A percentile compares a stretch with the other conserved stretches of the same genome.
phyloP scores from a whole-genome alignment of 768 basidiomycete genomes.

The Naematelia encephala region DNA sequence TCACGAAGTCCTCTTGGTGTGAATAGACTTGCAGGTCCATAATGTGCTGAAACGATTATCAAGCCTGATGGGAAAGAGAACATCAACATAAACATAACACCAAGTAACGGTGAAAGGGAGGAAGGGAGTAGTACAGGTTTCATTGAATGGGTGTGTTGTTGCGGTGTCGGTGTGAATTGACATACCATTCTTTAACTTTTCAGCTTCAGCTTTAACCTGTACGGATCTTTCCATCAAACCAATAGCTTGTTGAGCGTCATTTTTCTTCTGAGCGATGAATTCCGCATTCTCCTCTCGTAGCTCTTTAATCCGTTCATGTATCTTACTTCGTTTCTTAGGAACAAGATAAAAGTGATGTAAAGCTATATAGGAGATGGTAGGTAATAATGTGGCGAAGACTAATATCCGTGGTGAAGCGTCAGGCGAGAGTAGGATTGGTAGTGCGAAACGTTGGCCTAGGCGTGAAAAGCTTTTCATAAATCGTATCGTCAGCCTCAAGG shows the following conservation, averaged over 20 bases:
- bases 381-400: slow-evolving; percentile 46
- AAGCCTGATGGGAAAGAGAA: slow-evolving; percentile 58
- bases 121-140: too few species aligned
- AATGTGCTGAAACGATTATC: slow-evolving; percentile 70
- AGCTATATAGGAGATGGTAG: slow-evolving; percentile 46
- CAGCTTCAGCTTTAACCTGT: slow-evolving; percentile 61
- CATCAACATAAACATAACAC: too few species aligned
- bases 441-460: slow-evolving; percentile 50
- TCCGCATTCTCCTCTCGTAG: slow-evolving; percentile 64
- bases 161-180: too few species aligned
- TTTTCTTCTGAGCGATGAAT: slow-evolving; percentile 62
- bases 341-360: slow-evolving; percentile 50
- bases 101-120: too few species aligned
- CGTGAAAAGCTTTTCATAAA: slow-evolving; percentile 43
- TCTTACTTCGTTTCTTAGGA: slow-evolving; percentile 42
- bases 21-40: slow-evolving; percentile 57
- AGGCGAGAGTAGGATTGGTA: slow-evolving; percentile 49
- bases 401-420: slow-evolving; percentile 46
- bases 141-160: too few species aligned
- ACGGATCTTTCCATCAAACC: slow-evolving; percentile 67
- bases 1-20: slow-evolving; percentile 36
- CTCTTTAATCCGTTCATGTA: slow-evolving; percentile 59
- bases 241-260: slow-evolving; percentile 64
- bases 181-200: slow-evolving; percentile 67
- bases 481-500: not conserved